phyloP scores from a whole-genome alignment of 2,329 filamentous ascomycete genomes.

The Pseudomassariella vexata region DNA sequence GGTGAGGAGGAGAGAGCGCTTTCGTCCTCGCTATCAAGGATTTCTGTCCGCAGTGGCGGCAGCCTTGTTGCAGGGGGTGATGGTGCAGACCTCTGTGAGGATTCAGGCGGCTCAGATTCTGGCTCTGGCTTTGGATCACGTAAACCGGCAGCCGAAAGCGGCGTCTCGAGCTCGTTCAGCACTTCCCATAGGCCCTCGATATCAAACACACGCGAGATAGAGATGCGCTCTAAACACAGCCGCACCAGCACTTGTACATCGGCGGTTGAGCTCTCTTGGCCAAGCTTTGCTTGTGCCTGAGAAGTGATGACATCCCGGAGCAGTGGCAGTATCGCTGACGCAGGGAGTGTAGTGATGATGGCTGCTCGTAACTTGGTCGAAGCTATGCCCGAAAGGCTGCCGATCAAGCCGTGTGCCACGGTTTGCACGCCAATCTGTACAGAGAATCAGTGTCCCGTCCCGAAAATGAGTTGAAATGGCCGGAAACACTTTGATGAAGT shows the following conservation, averaged over 20 bases:
- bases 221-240: constrained; percentile 40
- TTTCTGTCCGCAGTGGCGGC: constrained; percentile 13
- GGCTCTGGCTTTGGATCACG: too few species aligned
- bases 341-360: constrained; percentile 44
- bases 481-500: too few species aligned
- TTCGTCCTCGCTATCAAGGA: constrained; percentile 36
- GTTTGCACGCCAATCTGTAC: constrained; percentile 40
- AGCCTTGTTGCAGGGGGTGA: constrained; percentile 3
- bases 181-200: constrained; percentile 53
- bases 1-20: constrained; percentile 20
- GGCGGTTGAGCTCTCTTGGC: constrained; percentile 8
- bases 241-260: constrained; percentile 19
- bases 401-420: constrained; percentile 32
- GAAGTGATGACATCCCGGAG: constrained; percentile 34
- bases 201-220: constrained; percentile 53
- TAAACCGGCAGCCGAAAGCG: constrained; percentile 3
- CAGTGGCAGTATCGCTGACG: constrained; percentile 30
- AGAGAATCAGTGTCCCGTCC: background rate
- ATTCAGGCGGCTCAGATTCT: constrained; percentile 1
- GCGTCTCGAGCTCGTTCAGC: constrained; percentile 40
- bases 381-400: constrained; percentile 6
- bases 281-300: constrained; percentile 22
- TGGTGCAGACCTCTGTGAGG: constrained; percentile 10
- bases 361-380: constrained; percentile 23
- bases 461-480: too few species aligned